Evolutionary conservation across 83 land plant genomes (phyloP).

Genomic region (Larix sibirica): DNA sequence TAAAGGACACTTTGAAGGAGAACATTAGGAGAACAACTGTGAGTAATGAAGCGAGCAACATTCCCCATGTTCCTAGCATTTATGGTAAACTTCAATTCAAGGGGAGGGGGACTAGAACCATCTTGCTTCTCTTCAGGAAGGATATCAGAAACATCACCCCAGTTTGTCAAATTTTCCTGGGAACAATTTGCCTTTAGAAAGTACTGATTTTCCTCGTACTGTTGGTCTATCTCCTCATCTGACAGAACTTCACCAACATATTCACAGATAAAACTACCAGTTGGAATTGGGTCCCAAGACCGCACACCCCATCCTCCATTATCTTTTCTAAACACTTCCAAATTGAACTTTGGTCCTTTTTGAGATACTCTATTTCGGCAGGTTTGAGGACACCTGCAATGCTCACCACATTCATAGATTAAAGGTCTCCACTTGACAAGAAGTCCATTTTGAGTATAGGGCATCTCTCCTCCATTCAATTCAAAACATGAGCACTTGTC

Average conservation of each 20-base stretch:
- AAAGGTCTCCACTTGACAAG: conserved; percentile 44
- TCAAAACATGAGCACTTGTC: conserved; percentile 49
- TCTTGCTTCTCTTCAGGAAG: conserved; percentile 20
- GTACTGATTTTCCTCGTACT: conserved; percentile 40
- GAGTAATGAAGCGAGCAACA: conserved; percentile 94
- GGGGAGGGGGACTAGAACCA: conserved; percentile 15
- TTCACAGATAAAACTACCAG: conserved; percentile 87
- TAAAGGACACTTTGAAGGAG: conserved; percentile 71
- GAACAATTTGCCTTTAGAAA: conserved; percentile 47
- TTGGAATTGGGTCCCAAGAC: conserved; percentile 83
- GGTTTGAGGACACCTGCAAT: conserved; percentile 48
- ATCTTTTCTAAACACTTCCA: conserved; percentile 83
- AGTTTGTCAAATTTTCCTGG: conserved; percentile 32
- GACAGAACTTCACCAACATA: conserved; percentile 76
- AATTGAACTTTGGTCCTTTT: conserved; percentile 51
- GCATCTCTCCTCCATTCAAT: conserved; percentile 52
- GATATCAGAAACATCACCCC: conserved; percentile 15
- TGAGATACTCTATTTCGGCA: conserved; percentile 77
- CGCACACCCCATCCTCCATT: conserved; percentile 85
- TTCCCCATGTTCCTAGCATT: conserved; percentile 79
- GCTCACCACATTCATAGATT: conserved; percentile 71
- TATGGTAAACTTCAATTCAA: conserved; percentile 35
- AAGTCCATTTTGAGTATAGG: conserved; percentile 58
- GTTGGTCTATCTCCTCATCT: conserved; percentile 23
- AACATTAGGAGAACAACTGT: conserved; percentile 87